These are phyloP conservation scores for Starmerella stigmatis DNA, from an alignment of 805 yeast genomes.

Conservation along the genomic window DNA sequence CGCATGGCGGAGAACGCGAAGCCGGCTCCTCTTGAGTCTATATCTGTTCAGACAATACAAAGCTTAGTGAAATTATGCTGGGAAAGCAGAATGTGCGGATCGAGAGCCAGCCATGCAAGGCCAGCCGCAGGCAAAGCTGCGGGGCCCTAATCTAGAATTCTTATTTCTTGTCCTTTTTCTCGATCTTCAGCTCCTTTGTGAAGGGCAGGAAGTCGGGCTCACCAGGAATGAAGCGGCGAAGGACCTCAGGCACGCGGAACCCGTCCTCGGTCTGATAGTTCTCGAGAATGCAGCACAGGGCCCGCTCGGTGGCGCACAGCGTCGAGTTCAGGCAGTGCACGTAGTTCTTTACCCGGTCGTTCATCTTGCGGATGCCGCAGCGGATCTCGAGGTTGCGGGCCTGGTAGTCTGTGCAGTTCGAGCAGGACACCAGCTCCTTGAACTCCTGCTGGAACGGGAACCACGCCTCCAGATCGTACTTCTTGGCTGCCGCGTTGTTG, in stretches of 20 bases:
- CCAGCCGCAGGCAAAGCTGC: no score
- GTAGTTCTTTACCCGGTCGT: slow-evolving; percentile 91
- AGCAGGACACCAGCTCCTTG: slow-evolving; percentile 95
- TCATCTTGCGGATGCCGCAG: slow-evolving; percentile 93
- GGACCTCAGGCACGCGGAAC: slow-evolving; percentile 82
- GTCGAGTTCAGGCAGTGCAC: slow-evolving; percentile 98
- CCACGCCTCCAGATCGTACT: slow-evolving; percentile 98
- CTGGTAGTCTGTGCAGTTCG: slow-evolving; percentile 98
- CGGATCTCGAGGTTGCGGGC: slow-evolving; percentile 97
- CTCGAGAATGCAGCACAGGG: slow-evolving; percentile 92
- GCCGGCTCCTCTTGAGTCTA: no score
- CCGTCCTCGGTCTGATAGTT: slow-evolving; percentile 98
- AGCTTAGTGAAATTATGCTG: no score
- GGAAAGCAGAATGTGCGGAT: no score
- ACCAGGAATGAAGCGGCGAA: slow-evolving; percentile 94
- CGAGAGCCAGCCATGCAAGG: no score
- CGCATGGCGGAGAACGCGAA: no score
- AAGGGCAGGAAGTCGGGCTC: slow-evolving; percentile 95
- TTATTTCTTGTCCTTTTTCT: slow-evolving; percentile 23
- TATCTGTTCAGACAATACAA: no score
- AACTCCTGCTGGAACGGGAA: slow-evolving; percentile 98
- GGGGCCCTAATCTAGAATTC: neutral
- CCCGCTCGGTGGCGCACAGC: slow-evolving; percentile 95
- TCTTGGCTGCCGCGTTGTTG: slow-evolving; percentile 98
- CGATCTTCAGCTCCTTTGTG: slow-evolving; percentile 53